Evolutionary conservation across 306 rosid genomes (phyloP), one percentile per base, ranked within the genome.

Genomic region (Citrullus colocynthis): DNA sequence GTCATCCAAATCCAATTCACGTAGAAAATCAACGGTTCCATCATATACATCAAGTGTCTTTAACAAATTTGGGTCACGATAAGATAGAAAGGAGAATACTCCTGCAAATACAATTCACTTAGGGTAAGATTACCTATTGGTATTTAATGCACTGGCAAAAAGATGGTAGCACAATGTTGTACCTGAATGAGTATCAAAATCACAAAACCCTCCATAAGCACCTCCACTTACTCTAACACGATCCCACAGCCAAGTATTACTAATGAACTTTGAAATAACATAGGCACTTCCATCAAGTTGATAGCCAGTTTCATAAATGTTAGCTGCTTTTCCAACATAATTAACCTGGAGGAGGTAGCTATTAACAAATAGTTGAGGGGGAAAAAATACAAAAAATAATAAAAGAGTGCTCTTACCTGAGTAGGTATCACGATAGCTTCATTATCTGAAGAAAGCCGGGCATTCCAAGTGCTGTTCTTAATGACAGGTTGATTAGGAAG

Each of bases 181-280:
- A 91, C 98, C 98, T 52, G 99, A 95, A 83, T 95, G 97, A 84
- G 91, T 84, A 88, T 95, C 99, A 75, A 95, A 95, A 83, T 95
- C 96, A 75, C 97, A 92, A 82, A 95, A 95, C 45, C 99, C 98
- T 80, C 99, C 99, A 71, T 95, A 95, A 73, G 99, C 99, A 71
- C 99, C 99, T 56, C 99, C 99, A 69, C 98, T 92, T 65, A 95
- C 99, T 78, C 99, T 86, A 44, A 95, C 97, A 73, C 96, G 99
- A 76, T 95, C 99, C 99, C 99, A 92, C 84, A 95, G 83, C 99
- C 99, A 92, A 49, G 99, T 88, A 84, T 92, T 92, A 82, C 97
- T 83, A 57, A 95, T 91, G 89, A 87, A 76, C 83, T 95, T 95
- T 30, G 97, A 88, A 84, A 95, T 89, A 76, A 95, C 99, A 88